Percentiles rank a stretch among this genome's conserved stretches.
These are phyloP conservation scores for Ramaria rubella DNA, from an alignment of 768 basidiomycete genomes.

Conservation along the genomic window DNA sequence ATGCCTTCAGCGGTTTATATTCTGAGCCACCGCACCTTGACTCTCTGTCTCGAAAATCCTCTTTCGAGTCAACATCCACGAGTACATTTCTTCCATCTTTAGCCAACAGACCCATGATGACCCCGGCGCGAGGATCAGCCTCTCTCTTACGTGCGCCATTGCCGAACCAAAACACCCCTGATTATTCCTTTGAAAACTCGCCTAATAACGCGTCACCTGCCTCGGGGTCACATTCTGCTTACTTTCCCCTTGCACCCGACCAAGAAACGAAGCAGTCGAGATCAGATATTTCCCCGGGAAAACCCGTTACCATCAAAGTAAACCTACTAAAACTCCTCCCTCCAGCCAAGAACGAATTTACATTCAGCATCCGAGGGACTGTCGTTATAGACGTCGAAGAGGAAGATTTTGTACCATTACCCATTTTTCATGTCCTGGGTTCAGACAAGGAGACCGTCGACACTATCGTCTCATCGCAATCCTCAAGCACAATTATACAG, in stretches of 20 bases:
- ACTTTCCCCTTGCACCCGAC: neutral
- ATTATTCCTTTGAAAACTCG: conserved; percentile 69
- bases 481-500: conserved; percentile 51
- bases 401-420: conserved; percentile 51
- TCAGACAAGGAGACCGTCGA: conserved; percentile 57
- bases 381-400: conserved; percentile 48
- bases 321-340: conserved; percentile 74
- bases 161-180: conserved; percentile 53
- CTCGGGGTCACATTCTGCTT: neutral
- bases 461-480: conserved; percentile 48
- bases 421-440: conserved; percentile 62
- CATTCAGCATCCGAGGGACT: conserved; percentile 59
- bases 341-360: conserved; percentile 56
- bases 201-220: conserved; percentile 20
- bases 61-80: conserved; percentile 32
- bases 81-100: conserved; percentile 33
- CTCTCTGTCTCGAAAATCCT: conserved; percentile 33
- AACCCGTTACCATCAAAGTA: conserved; percentile 65
- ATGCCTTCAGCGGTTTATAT: conserved; percentile 69
- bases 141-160: conserved; percentile 74
- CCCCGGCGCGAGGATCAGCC: conserved; percentile 22
- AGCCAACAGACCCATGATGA: conserved; percentile 30
- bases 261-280: conserved; percentile 10
- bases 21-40: conserved; percentile 36
- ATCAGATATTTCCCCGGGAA: conserved; percentile 38